Evolutionary conservation across 441 rosid genomes (phyloP).

Genomic region (Macaranga tanarius): DNA sequence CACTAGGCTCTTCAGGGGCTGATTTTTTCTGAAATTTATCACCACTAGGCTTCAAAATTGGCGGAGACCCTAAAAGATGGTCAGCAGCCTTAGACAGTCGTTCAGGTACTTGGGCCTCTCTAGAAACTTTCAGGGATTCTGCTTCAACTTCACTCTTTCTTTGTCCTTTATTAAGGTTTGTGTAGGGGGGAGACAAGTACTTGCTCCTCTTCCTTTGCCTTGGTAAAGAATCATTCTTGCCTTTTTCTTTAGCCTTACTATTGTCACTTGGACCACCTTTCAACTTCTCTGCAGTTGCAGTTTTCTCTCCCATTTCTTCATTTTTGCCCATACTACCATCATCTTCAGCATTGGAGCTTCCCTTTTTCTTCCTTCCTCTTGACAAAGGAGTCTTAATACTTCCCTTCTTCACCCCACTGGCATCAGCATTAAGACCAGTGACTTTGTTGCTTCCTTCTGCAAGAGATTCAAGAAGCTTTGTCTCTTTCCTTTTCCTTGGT

Average conservation of each 20-base stretch:
- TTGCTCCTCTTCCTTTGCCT: conserved; percentile 91
- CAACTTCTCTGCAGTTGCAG: conserved; percentile 26
- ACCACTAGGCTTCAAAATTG: conserved; percentile 1
- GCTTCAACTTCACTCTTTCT: conserved; percentile 39
- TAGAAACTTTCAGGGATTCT: conserved; percentile 38
- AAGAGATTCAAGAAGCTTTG: conserved; percentile 29
- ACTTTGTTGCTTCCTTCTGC: conserved; percentile 20
- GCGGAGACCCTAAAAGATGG: conserved; percentile 16
- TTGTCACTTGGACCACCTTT: conserved; percentile 26
- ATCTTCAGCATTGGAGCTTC: conserved; percentile 13
- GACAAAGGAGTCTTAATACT: conserved; percentile 21
- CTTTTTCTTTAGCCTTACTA: conserved; percentile 31
- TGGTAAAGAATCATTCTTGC: conserved; percentile 29
- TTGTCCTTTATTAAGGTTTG: conserved; percentile 36
- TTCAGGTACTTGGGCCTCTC: conserved; percentile 35
- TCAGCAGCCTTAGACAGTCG: conserved; percentile 30
- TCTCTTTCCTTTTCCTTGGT: conserved; percentile 25
- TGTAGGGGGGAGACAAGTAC: conserved; percentile 77
- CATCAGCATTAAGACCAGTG: conserved; percentile 25
- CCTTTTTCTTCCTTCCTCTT: conserved; percentile 28
- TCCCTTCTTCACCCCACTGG: conserved; percentile 15
- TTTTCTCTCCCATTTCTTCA: conserved; percentile 18
- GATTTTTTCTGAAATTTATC: conserved; percentile 25
- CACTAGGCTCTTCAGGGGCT: conserved; percentile 27
- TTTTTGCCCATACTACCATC: conserved; percentile 20